Conservation (phyloP, 495 filamentous ascomycete genomes). For the Immersiella caudata region DNA sequence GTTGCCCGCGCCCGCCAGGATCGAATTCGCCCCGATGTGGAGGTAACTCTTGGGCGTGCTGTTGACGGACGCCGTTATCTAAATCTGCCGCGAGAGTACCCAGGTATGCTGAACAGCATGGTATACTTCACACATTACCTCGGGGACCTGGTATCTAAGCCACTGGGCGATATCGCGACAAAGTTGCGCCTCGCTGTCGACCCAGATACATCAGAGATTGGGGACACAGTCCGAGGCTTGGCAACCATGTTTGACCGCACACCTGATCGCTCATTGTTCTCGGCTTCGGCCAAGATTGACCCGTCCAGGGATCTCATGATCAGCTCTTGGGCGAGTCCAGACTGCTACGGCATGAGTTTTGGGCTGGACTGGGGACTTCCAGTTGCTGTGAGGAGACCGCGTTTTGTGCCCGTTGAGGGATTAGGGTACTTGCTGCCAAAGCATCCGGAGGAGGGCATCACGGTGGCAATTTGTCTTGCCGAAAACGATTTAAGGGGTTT, state of each 20-base stretch:
- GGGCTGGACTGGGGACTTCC: constrained; percentile 53
- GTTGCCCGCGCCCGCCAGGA: constrained; percentile 48
- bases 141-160: constrained; percentile 35
- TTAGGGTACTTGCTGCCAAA: constrained; percentile 54
- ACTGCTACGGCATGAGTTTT: constrained; percentile 53
- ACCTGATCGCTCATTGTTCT: constrained; percentile 38
- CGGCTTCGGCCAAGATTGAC: constrained; percentile 32
- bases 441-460: constrained; percentile 44
- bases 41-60: constrained; percentile 50
- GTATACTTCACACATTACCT: constrained; percentile 41
- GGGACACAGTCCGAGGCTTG: constrained; percentile 43
- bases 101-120: constrained; percentile 50
- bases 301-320: constrained; percentile 49
- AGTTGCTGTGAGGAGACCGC: constrained; percentile 52
- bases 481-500: constrained; percentile 48
- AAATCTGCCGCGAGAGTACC: constrained; percentile 46
- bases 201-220: constrained; percentile 35
- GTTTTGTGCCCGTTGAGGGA: constrained; percentile 49
- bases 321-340: constrained; percentile 57
- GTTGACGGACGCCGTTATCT: constrained; percentile 55
- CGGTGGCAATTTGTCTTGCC: constrained; percentile 47
- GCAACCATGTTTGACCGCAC: constrained; percentile 43
- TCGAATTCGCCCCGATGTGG: constrained; percentile 36
- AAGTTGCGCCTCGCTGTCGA: constrained; percentile 50
- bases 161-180: constrained; percentile 47